A percentile compares a stretch with the other conserved stretches of the same genome.
phyloP scores from a whole-genome alignment of 2,329 filamentous ascomycete species.

The Calonectria ilicicola region DNA sequence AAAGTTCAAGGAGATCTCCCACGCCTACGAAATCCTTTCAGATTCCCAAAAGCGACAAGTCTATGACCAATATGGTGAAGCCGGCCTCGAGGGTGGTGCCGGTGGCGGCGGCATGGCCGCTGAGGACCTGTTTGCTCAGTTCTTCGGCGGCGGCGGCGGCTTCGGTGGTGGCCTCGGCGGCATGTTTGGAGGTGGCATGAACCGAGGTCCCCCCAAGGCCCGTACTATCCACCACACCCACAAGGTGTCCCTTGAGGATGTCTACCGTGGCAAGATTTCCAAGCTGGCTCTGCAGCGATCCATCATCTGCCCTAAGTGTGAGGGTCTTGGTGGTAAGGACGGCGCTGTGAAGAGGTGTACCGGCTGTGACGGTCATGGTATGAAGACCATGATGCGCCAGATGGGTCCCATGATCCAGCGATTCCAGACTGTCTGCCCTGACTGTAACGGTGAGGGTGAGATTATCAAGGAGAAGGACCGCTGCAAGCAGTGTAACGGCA shows the following conservation, averaged over 20 bases:
- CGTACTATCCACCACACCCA: constrained; percentile 98
- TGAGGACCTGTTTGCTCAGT: constrained; percentile 96
- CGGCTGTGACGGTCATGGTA: constrained; percentile 92
- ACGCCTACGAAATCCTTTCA: constrained; percentile 94
- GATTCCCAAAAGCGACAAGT: constrained; percentile 91
- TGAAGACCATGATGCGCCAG: constrained; percentile 99
- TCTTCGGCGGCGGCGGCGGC: constrained; percentile 83
- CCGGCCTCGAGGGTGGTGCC: constrained; percentile 90
- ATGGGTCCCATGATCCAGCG: constrained; percentile 99
- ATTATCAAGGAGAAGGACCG: constrained; percentile 96
- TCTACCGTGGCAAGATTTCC: constrained; percentile 97
- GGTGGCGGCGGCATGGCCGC: constrained; percentile 90
- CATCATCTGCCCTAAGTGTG: constrained; percentile 94
- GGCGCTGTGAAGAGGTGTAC: constrained; percentile 94
- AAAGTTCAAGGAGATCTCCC: constrained; percentile 98
- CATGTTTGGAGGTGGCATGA: constrained; percentile 84
- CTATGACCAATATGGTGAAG: constrained; percentile 98
- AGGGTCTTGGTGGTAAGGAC: constrained; percentile 95
- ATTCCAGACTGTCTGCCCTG: constrained; percentile 98
- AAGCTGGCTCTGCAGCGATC: constrained; percentile 98
- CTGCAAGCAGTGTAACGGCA: constrained; percentile 95
- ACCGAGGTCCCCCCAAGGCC: constrained; percentile 86
- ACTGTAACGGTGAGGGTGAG: constrained; percentile 98
- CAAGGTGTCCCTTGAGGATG: constrained; percentile 97
- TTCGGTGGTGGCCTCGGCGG: constrained; percentile 69